Percentiles rank a stretch among this genome's conserved stretches.
Evolutionary conservation across 306 rosid species (phyloP).

Genomic region (Castanea mollissima): DNA sequence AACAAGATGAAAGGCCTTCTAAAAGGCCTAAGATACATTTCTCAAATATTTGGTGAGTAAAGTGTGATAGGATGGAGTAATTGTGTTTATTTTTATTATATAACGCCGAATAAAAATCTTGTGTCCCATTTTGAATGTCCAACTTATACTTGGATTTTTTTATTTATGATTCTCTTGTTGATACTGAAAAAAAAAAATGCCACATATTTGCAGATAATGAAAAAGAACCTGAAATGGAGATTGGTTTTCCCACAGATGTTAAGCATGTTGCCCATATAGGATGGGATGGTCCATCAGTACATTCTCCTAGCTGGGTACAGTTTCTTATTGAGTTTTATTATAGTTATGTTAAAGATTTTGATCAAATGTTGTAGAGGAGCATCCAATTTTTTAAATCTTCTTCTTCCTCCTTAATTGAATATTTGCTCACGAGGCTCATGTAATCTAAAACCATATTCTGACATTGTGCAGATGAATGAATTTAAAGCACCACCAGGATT

Average conservation of each 20-base stretch:
- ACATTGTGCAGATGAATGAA: constrained; percentile 62
- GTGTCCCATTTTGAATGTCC: too few relatives aligned
- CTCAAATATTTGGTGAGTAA: constrained; percentile 80
- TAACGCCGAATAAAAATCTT: too few relatives aligned
- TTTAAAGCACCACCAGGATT: constrained; percentile 33
- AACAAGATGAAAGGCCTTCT: constrained; percentile 89
- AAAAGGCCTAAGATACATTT: constrained; percentile 82
- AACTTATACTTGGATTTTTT: too few relatives aligned
- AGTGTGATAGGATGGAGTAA: constrained; percentile 3
- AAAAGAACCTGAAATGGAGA: constrained; percentile 72
- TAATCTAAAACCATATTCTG: not conserved
- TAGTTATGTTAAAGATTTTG: not conserved
- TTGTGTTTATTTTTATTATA: too few relatives aligned
- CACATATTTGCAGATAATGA: constrained; percentile 52
- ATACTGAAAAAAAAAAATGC: not conserved
- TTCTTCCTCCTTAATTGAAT: not conserved
- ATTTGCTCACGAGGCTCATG: not conserved
- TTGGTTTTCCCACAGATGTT: constrained; percentile 88
- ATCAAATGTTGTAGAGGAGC: not conserved
- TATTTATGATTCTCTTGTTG: not conserved
- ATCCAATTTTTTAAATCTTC: not conserved
- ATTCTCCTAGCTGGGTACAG: constrained; percentile 82
- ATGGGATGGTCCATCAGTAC: constrained; percentile 79
- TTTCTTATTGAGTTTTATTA: not conserved
- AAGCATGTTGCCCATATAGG: constrained; percentile 97